phyloP scores from a whole-genome alignment of 768 basidiomycete species.

The Russula compacta region DNA sequence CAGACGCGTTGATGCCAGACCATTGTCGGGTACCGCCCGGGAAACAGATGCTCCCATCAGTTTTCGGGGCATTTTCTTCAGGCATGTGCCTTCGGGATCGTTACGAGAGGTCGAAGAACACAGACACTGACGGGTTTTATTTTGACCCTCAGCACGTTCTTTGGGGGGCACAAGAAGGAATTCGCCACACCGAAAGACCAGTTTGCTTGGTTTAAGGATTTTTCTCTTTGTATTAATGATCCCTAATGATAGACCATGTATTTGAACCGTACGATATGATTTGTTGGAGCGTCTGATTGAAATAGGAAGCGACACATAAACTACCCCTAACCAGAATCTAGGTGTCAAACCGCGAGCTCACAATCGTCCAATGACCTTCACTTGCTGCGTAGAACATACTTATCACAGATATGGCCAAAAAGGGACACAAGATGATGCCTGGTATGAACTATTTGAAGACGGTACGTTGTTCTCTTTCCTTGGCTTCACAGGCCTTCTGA shows the following conservation, averaged over 20 bases:
- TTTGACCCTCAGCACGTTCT: constrained; percentile 47
- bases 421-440: too few relatives aligned
- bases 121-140: background rate
- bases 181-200: constrained; percentile 71
- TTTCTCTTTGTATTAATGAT: constrained; percentile 34
- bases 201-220: constrained; percentile 68
- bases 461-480: background rate
- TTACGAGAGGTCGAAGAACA: too few relatives aligned
- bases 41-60: constrained; percentile 24
- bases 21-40: background rate
- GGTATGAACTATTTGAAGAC: too few relatives aligned
- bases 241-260: background rate
- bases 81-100: constrained; percentile 31
- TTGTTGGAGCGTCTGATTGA: background rate
- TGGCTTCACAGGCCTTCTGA: too few relatives aligned
- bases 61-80: constrained; percentile 61
- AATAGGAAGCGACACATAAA: too few relatives aligned
- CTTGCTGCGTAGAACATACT: too few relatives aligned
- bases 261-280: background rate
- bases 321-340: background rate
- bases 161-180: constrained; percentile 59
- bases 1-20: background rate
- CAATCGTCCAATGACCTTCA: too few relatives aligned
- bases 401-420: too few relatives aligned
- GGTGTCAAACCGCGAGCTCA: background rate